Percentiles rank a stretch among this genome's conserved stretches.
Conservation (phyloP, 225 moss, liverwort and hornwort species). For the Pseudisothecium myosuroides region DNA sequence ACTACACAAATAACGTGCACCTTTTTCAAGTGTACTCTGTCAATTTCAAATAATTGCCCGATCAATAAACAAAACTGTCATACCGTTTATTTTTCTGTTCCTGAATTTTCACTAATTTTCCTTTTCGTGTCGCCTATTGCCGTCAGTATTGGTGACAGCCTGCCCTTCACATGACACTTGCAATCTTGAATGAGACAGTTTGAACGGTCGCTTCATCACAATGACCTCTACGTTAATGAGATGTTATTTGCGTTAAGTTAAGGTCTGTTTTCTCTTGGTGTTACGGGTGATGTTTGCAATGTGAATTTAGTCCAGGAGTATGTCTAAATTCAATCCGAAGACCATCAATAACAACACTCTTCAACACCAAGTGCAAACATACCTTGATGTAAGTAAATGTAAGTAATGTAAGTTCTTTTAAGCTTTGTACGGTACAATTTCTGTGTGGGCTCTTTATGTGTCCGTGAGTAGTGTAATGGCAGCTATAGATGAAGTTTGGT, state of each 20-base stretch:
- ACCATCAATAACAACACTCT: too few relatives aligned
- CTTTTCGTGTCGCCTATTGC: too few relatives aligned
- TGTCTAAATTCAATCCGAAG: too few relatives aligned
- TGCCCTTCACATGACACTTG: too few relatives aligned
- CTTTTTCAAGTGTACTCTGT: neutral
- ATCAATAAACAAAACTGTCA: neutral
- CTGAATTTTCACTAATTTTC: neutral
- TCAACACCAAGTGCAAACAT: too few relatives aligned
- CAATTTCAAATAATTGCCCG: neutral
- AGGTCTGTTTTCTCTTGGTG: too few relatives aligned
- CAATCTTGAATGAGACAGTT: neutral
- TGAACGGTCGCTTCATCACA: neutral
- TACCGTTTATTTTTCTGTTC: neutral
- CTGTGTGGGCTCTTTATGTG: neutral
- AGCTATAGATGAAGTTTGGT: neutral
- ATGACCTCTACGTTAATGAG: neutral
- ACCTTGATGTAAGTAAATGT: too few relatives aligned
- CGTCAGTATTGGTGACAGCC: neutral
- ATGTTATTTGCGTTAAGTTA: neutral
- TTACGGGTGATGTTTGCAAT: too few relatives aligned
- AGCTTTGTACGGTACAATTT: too few relatives aligned
- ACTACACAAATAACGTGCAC: neutral
- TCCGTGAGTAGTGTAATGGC: neutral
- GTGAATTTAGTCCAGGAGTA: too few relatives aligned
- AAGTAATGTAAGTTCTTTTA: too few relatives aligned